phyloP scores from a whole-genome alignment of 495 filamentous ascomycete species.

The Penicillium malachiteum region DNA sequence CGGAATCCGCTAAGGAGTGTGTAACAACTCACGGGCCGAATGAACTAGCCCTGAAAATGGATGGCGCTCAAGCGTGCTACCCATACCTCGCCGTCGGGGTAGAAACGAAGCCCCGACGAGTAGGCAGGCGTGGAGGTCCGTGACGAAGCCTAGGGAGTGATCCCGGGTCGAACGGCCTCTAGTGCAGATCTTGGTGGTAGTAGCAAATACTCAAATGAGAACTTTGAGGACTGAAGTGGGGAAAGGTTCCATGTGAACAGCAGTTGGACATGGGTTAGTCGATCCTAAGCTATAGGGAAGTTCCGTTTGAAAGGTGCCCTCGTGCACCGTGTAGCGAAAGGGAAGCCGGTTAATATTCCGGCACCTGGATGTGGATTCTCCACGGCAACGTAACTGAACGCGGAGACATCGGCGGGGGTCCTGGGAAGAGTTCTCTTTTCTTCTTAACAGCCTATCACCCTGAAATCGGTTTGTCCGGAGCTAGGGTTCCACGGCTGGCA shows the following conservation, averaged over 20 bases:
- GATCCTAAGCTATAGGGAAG: constrained; percentile 66
- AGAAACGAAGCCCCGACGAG: constrained; percentile 57
- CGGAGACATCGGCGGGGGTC: constrained; percentile 53
- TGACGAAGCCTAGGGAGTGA: constrained; percentile 67
- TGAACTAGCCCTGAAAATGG: constrained; percentile 6
- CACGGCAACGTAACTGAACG: constrained; percentile 65
- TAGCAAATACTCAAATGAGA: constrained; percentile 77
- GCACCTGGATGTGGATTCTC: constrained; percentile 66
- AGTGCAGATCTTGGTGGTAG: constrained; percentile 74
- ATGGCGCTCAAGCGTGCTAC: constrained; percentile 44
- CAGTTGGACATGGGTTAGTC: constrained; percentile 69
- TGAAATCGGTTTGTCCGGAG: constrained; percentile 56
- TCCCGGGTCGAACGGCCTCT: constrained; percentile 64
- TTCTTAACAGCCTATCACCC: constrained; percentile 42
- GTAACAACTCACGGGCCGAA: constrained; percentile 60
- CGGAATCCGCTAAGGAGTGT: constrained; percentile 63
- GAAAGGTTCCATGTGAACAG: constrained; percentile 71
- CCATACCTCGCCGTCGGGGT: constrained; percentile 61
- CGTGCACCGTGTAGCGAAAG: constrained; percentile 60
- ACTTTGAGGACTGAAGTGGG: constrained; percentile 71
- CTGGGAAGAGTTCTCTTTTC: constrained; percentile 43
- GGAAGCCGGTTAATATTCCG: constrained; percentile 70
- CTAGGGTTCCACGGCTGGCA: constrained; percentile 24
- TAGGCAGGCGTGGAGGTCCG: constrained; percentile 54
- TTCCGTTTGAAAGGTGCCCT: constrained; percentile 63